These are phyloP conservation scores for Capillidium heterosporum DNA, from an alignment of 371 early-diverging fungal genomes.

Conservation along the genomic window DNA sequence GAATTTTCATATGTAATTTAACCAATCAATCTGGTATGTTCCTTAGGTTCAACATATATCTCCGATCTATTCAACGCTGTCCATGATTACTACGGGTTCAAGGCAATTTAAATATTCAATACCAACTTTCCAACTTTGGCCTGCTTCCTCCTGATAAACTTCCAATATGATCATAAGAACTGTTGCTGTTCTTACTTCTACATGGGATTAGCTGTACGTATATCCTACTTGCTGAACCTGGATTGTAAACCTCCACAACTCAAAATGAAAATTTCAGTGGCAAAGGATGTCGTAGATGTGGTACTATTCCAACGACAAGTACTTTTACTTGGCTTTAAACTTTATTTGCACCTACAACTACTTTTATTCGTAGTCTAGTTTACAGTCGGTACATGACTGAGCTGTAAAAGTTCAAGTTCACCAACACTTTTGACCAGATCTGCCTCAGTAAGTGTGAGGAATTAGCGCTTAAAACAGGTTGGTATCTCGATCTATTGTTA, in stretches of 20 bases:
- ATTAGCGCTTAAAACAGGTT: neutral
- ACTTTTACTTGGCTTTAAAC: neutral
- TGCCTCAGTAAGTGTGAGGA: neutral
- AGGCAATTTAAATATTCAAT: neutral
- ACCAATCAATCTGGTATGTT: neutral
- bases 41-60: neutral
- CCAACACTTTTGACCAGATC: neutral
- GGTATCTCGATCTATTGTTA: neutral
- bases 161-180: neutral
- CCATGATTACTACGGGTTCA: neutral
- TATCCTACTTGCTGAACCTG: neutral
- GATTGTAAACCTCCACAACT: neutral
- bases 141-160: neutral
- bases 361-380: neutral
- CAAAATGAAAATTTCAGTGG: neutral
- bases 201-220: neutral
- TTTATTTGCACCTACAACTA: neutral
- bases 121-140: neutral
- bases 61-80: neutral
- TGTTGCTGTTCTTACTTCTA: neutral
- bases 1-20: neutral
- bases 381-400: neutral
- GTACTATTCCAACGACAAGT: neutral
- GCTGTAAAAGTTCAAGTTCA: constrained; percentile 5
- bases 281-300: neutral